Base-by-base conservation (phyloP, 208 protist genomes). In the Leishmania amazonensis region DNA sequence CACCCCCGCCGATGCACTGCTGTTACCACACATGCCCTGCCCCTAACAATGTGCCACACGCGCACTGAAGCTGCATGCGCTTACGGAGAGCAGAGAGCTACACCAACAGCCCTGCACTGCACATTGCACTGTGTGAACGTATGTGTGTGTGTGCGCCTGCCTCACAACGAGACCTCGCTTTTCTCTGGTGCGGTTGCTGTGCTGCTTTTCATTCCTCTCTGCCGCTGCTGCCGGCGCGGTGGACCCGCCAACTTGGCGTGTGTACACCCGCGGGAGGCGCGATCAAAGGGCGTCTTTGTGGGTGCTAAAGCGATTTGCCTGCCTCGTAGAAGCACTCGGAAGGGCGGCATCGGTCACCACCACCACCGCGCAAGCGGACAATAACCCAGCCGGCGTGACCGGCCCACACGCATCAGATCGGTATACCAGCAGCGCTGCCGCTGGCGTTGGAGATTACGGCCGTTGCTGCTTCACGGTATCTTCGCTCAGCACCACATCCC, bases 361-460 rank as follows among this genome's bases (percentile, higher is more conserved):
- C 67, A 21, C 42, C 67, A 70, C 38, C 64, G 40, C 64, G 40
- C 64, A 31, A 65, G 60, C 60, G 1, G 60, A 38, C 60, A 35
- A 35, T 38, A 65, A 13, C 60, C 60, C n/a, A 13, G 45, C 60
- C n/a, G n/a, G 60, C 60, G 9, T n/a, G 60, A n/a, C 15, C 64
- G 64, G 17, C 42, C 67, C 5, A 49, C n/a, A 19, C 64, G n/a
- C 64, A 68, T 24, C 64, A 40, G 35, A 68, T 17, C 13, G 6
- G 35, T 68, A 68, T 35, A 42, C 67, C 47, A 72, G 40, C 67
- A 72, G 67, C 67, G 67, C 67, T 72, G 40, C 21, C 35, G 21
- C 35, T 40, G 17, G 28, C 13, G 5, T 68, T 1, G 11, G 35
- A 5, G 64, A 15, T 17, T 7, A 35, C 65, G 31, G 13, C n/a